phyloP scores from a whole-genome alignment of 352 stramenopile genomes.

The Globisporangium canariense region DNA sequence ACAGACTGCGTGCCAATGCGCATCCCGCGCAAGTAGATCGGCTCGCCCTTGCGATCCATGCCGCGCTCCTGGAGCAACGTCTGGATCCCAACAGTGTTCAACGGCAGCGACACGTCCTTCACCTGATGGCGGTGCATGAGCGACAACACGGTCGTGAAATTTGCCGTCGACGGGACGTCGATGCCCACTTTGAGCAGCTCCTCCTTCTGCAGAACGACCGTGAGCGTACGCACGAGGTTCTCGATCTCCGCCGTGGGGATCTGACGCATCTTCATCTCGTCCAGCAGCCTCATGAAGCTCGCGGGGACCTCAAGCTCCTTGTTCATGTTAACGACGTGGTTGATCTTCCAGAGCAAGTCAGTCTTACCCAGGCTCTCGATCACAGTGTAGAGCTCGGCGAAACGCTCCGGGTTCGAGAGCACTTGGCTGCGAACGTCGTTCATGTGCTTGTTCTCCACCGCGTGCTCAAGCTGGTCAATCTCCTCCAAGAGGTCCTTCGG shows the following conservation, averaged over 20 bases:
- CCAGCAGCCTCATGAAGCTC: slow-evolving; percentile 36
- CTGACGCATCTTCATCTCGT: slow-evolving; percentile 53
- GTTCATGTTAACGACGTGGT: slow-evolving; percentile 59
- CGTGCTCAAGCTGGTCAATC: slow-evolving; percentile 48
- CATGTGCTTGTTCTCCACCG: slow-evolving; percentile 36
- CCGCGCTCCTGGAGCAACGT: slow-evolving; percentile 36
- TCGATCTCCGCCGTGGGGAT: slow-evolving; percentile 55
- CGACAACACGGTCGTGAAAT: slow-evolving; percentile 39
- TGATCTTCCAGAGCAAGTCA: slow-evolving; percentile 75
- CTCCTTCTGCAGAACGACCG: slow-evolving; percentile 62
- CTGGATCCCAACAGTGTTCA: slow-evolving; percentile 41
- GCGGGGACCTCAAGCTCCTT: slow-evolving; percentile 50
- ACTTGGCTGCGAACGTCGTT: slow-evolving; percentile 20
- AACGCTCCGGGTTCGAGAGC: slow-evolving; percentile 58
- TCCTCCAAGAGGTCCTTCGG: slow-evolving; percentile 53
- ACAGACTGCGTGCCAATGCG: slow-evolving; percentile 53
- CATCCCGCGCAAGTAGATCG: slow-evolving; percentile 54
- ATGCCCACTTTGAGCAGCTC: slow-evolving; percentile 36
- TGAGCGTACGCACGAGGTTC: slow-evolving; percentile 52
- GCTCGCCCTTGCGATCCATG: slow-evolving; percentile 63
- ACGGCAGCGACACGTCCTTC: slow-evolving; percentile 45
- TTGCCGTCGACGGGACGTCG: slow-evolving; percentile 42
- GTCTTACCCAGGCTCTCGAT: slow-evolving; percentile 67
- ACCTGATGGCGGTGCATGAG: slow-evolving; percentile 60
- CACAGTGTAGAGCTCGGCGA: slow-evolving; percentile 57